Conservation (phyloP, 768 basidiomycete genomes). For the Russula emetica region DNA sequence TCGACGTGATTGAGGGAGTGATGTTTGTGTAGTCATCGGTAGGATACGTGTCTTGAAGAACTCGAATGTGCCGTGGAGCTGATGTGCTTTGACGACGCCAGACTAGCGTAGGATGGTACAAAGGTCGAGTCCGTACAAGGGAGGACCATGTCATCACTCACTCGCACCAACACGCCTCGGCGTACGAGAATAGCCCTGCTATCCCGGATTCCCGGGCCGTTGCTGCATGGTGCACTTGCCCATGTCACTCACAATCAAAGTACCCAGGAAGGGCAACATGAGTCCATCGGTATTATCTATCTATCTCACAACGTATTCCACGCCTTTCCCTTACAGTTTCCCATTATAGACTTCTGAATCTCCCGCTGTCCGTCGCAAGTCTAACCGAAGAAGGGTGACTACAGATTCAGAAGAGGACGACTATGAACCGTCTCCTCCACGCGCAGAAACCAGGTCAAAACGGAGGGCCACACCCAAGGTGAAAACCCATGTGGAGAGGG, state of each 20-base stretch:
- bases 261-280: slow-evolving; percentile 23
- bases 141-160: not conserved
- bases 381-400: slow-evolving; percentile 23
- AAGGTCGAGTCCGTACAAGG: not conserved
- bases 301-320: not conserved
- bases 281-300: not conserved
- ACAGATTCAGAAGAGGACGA: slow-evolving; percentile 25
- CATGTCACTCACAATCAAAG: slow-evolving; percentile 24
- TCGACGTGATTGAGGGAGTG: slow-evolving; percentile 78
- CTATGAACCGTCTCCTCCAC: slow-evolving; percentile 21
- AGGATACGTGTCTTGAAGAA: slow-evolving; percentile 64
- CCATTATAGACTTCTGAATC: slow-evolving; percentile 18
- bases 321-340: not conserved
- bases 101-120: not conserved
- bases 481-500: slow-evolving; percentile 23
- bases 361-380: slow-evolving; percentile 19
- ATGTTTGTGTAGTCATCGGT: slow-evolving; percentile 82
- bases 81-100: slow-evolving; percentile 3
- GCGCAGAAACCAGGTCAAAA: slow-evolving; percentile 20
- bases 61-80: slow-evolving; percentile 36
- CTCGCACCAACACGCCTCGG: not conserved
- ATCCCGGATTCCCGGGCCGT: not conserved
- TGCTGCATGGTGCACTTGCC: not conserved
- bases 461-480: slow-evolving; percentile 5
- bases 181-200: not conserved